These are phyloP conservation scores for Aspergillus olivimuriae DNA, from an alignment of 495 filamentous ascomycete genomes.

Conservation along the genomic window DNA sequence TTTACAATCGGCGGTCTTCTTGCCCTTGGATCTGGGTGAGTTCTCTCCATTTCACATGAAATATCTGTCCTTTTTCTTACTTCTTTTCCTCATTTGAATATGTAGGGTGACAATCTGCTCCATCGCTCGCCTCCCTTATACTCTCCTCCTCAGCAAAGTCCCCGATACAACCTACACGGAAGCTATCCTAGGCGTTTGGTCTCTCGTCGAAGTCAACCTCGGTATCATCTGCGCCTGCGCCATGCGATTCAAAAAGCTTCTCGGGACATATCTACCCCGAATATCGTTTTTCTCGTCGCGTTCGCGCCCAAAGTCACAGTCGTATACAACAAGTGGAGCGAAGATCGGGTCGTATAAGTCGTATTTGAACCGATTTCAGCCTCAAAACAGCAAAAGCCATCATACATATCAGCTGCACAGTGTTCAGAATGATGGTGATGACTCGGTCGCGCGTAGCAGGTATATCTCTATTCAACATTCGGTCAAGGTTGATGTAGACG, in stretches of 20 bases:
- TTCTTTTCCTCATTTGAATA: neutral
- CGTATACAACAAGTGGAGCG: too few species aligned
- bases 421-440: slow-evolving; percentile 3
- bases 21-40: slow-evolving; percentile 15
- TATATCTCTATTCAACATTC: slow-evolving; percentile 9
- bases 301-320: too few species aligned
- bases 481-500: slow-evolving; percentile 11
- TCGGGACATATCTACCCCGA: slow-evolving; percentile 10
- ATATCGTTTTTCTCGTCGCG: slow-evolving; percentile 12
- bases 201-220: slow-evolving; percentile 74
- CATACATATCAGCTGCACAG: slow-evolving; percentile 16
- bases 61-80: neutral
- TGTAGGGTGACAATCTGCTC: slow-evolving; percentile 17
- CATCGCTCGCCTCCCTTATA: slow-evolving; percentile 18
- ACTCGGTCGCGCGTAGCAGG: neutral
- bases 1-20: slow-evolving; percentile 12
- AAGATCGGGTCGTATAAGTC: neutral
- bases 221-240: slow-evolving; percentile 78
- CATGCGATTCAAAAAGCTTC: slow-evolving; percentile 69
- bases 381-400: slow-evolving; percentile 2
- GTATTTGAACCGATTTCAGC: slow-evolving; percentile 2
- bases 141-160: slow-evolving; percentile 8
- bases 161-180: slow-evolving; percentile 15
- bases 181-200: slow-evolving; percentile 54
- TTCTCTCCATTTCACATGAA: too few species aligned